Conservation (phyloP, 768 basidiomycete species). For the Tricholoma flavovirens region DNA sequence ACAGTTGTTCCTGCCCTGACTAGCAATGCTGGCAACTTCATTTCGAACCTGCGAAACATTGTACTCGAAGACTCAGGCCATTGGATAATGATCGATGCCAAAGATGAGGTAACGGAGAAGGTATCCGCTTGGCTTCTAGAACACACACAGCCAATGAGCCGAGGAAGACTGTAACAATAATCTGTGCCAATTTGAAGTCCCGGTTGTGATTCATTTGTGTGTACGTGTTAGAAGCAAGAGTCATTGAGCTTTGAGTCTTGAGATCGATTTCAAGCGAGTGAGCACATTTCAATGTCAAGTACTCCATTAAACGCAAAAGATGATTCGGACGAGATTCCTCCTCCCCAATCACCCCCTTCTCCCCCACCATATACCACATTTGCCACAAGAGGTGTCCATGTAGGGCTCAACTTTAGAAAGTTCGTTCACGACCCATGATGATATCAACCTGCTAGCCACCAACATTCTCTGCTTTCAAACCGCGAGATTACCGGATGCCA, state of each 20-base stretch:
- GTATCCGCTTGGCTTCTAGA: constrained; percentile 43
- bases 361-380: constrained; percentile 72
- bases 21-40: constrained; percentile 40
- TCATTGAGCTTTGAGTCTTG: not conserved
- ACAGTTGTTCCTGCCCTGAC: constrained; percentile 40
- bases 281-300: constrained; percentile 11
- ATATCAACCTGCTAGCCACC: constrained; percentile 46
- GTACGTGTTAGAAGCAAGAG: not conserved
- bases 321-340: constrained; percentile 53
- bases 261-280: too few species aligned
- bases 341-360: constrained; percentile 58
- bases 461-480: constrained; percentile 75
- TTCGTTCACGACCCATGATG: not conserved
- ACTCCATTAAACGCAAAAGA: constrained; percentile 29
- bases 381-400: constrained; percentile 65
- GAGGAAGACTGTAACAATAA: constrained; percentile 16
- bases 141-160: constrained; percentile 17
- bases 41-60: constrained; percentile 45
- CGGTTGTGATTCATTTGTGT: not conserved
- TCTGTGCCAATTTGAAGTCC: too few species aligned
- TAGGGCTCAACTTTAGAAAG: constrained; percentile 32
- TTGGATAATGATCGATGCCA: constrained; percentile 65
- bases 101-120: constrained; percentile 45
- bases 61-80: constrained; percentile 54
- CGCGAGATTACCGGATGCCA: constrained; percentile 64